A percentile compares a stretch with the other conserved stretches of the same genome.
These are phyloP conservation scores for Tricholoma flavovirens DNA, from an alignment of 768 basidiomycete genomes.

Conservation along the genomic window DNA sequence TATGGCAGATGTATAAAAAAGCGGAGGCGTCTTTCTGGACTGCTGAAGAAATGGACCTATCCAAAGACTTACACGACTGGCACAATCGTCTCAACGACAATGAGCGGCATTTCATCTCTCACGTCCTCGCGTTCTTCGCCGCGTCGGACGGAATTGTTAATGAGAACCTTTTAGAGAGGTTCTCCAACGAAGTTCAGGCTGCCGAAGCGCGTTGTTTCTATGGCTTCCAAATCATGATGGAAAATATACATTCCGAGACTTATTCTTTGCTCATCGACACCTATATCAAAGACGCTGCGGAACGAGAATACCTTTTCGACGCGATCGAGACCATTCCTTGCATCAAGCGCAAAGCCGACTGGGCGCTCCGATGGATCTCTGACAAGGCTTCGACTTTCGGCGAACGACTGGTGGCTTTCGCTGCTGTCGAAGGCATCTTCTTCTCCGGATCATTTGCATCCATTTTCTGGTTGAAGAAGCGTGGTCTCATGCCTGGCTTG, in stretches of 20 bases:
- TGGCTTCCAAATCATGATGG: slow-evolving; percentile 99
- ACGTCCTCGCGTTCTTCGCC: slow-evolving; percentile 94
- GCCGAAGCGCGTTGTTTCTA: slow-evolving; percentile 96
- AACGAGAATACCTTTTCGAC: slow-evolving; percentile 83
- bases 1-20: slow-evolving; percentile 96
- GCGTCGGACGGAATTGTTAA: slow-evolving; percentile 96
- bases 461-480: slow-evolving; percentile 97
- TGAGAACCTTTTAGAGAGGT: slow-evolving; percentile 92
- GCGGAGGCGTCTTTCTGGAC: slow-evolving; percentile 95
- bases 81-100: slow-evolving; percentile 70
- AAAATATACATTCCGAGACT: slow-evolving; percentile 95
- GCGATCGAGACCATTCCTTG: slow-evolving; percentile 94
- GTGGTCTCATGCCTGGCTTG: slow-evolving; percentile 94
- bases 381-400: slow-evolving; percentile 77
- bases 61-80: slow-evolving; percentile 85
- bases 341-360: slow-evolving; percentile 89
- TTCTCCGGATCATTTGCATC: slow-evolving; percentile 93
- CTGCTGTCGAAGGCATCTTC: slow-evolving; percentile 97
- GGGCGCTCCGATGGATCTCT: slow-evolving; percentile 91
- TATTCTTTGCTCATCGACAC: slow-evolving; percentile 95
- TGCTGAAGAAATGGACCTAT: slow-evolving; percentile 88
- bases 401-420: slow-evolving; percentile 89
- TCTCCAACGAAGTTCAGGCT: slow-evolving; percentile 87
- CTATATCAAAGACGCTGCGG: slow-evolving; percentile 76
- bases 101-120: slow-evolving; percentile 88